phyloP scores from a whole-genome alignment of 176 grass and related monocot genomes.

The Aegilops tauschii region DNA sequence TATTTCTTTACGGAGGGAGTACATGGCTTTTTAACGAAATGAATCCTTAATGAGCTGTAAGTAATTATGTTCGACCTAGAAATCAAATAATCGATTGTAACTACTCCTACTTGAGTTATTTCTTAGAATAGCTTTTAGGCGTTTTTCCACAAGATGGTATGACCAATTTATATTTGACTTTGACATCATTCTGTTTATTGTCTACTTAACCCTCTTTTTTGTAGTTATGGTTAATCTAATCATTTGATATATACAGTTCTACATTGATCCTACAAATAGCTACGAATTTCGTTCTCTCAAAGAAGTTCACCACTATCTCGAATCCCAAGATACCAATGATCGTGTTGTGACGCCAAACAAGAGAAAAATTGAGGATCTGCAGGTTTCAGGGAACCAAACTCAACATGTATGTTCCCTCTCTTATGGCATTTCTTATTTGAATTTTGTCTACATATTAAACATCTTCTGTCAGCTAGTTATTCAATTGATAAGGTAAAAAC shows the following conservation, averaged over 20 bases:
- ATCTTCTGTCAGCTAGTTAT: neutral
- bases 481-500: neutral
- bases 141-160: neutral
- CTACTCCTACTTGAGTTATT: constrained; percentile 10
- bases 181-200: constrained; percentile 24
- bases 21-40: neutral
- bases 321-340: constrained; percentile 41
- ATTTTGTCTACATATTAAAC: neutral
- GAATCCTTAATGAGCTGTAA: neutral
- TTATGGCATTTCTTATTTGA: constrained; percentile 14
- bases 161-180: neutral
- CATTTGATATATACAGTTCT: constrained; percentile 55
- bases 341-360: constrained; percentile 38
- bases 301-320: constrained; percentile 50
- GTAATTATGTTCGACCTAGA: neutral
- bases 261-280: constrained; percentile 61
- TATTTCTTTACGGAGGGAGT: too few species aligned
- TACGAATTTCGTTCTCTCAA: constrained; percentile 64
- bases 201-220: constrained; percentile 5
- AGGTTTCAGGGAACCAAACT: constrained; percentile 22
- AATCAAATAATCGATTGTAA: neutral
- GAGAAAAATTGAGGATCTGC: constrained; percentile 42
- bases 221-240: neutral
- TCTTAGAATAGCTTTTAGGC: neutral
- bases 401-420: constrained; percentile 43